Evolutionary conservation across 331 rosid genomes (phyloP).

Genomic region (Malus hybrid): DNA sequence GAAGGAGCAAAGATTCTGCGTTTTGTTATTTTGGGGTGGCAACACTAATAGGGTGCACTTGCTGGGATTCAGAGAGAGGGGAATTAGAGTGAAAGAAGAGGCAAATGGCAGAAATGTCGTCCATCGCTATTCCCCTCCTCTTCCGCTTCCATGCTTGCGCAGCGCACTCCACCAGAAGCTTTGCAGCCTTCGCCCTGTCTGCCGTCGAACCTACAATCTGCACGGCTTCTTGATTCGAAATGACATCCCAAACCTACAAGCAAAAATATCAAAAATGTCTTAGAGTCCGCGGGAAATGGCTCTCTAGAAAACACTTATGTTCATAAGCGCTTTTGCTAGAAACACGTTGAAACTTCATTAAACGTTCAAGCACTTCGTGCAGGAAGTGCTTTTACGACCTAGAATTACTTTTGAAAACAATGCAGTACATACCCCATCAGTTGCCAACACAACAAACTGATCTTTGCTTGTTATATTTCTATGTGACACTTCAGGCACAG

Average conservation of each 20-base stretch:
- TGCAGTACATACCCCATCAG: constrained; percentile 72
- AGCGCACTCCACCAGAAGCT: constrained; percentile 65
- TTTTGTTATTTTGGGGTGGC: constrained; percentile 18
- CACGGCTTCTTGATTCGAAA: constrained; percentile 89
- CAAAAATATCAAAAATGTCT: neutral
- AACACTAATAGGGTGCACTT: constrained; percentile 16
- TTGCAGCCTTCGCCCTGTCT: constrained; percentile 57
- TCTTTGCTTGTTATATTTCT: constrained; percentile 54
- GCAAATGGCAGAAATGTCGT: constrained; percentile 92
- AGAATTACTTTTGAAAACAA: neutral
- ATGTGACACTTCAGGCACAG: constrained; percentile 18
- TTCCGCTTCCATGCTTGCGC: constrained; percentile 75
- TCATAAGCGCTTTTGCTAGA: neutral
- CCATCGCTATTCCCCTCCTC: constrained; percentile 72
- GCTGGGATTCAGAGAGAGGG: constrained; percentile 21
- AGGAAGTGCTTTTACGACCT: too few species aligned
- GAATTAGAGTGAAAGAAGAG: constrained; percentile 64
- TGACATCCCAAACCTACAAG: constrained; percentile 90
- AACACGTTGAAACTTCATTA: neutral
- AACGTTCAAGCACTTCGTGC: neutral
- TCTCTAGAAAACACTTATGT: too few species aligned
- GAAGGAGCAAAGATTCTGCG: constrained; percentile 4
- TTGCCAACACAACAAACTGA: constrained; percentile 79
- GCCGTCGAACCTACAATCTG: constrained; percentile 49
- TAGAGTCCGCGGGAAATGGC: neutral